Base-by-base conservation (phyloP, 1,284 basidiomycete species). In the Hemileia vastatrix region DNA sequence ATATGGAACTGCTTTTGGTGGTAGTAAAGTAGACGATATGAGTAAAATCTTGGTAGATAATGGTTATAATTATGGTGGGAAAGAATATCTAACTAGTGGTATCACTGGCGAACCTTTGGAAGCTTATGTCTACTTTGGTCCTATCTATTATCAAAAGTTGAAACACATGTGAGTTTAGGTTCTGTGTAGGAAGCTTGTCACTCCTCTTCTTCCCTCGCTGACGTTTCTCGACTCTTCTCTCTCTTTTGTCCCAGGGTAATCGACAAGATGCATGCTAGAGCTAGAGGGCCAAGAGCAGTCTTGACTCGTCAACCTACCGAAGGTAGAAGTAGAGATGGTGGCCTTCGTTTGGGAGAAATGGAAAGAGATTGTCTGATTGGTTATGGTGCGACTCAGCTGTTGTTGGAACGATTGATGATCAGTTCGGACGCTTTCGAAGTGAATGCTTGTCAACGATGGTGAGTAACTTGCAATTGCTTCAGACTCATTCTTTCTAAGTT, bases 121-220 rank as follows among this genome's bases (percentile, higher is more conserved):
- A 65, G 67, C 67, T n/a, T 75, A 76, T 57, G 72, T 74, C 43
- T 76, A 74, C 65, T 73, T 74, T 49, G 74, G 74, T 11, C 74
- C 74, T n/a, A 76, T 75, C 63, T 76, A 74, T 65, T 76, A 76
- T 67, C 74, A 76, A 63, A 68, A 72, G n/a, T 63, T 76, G 13
- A 76, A 76, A 60, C 74, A 76, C 61, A 73, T 76, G 72, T 64
- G 56, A 54, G 63, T 64, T 19, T 58, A 11, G 15, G 15, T 40
- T 15, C 8, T 11, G 36, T 51, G 33, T 49, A 27, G 13, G 21
- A 18, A 19, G 13, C 43, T 6, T 13, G 45, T 27, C 4, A n/a
- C 48, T 52, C 13, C 23, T 27, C 5, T 15, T 45, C 21, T 33
- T 13, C 15, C 31, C 6, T 52, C 18, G 24, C 27, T 24, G 33